A percentile compares a stretch with the other conserved stretches of the same genome.
Evolutionary conservation across 1,284 basidiomycete genomes (phyloP).

Genomic region (Chalciporus sp.): DNA sequence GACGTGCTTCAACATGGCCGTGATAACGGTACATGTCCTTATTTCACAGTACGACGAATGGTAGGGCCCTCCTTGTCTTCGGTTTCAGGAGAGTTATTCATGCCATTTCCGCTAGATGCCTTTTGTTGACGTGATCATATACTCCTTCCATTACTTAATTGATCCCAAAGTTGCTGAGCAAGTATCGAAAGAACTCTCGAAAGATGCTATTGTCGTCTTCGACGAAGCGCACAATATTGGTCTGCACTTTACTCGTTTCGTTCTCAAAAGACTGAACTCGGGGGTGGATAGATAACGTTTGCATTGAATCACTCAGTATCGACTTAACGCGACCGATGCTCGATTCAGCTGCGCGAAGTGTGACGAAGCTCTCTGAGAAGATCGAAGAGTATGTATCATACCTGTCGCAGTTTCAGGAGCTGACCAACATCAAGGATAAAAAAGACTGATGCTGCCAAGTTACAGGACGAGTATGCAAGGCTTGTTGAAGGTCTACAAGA

Average conservation of each 20-base stretch:
- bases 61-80: slow-evolving; percentile 44
- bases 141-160: slow-evolving; percentile 98
- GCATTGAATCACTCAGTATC: slow-evolving; percentile 97
- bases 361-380: slow-evolving; percentile 85
- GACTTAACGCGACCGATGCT: slow-evolving; percentile 99
- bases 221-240: slow-evolving; percentile 99
- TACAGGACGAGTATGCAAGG: slow-evolving; percentile 98
- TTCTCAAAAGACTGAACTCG: background rate
- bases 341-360: slow-evolving; percentile 91
- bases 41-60: slow-evolving; percentile 97
- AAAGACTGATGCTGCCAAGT: slow-evolving; percentile 87
- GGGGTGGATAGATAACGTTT: slow-evolving; percentile 83
- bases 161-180: slow-evolving; percentile 99
- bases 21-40: slow-evolving; percentile 89
- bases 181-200: slow-evolving; percentile 96
- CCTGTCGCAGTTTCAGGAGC: background rate
- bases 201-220: slow-evolving; percentile 98
- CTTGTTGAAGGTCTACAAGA: slow-evolving; percentile 95
- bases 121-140: slow-evolving; percentile 95
- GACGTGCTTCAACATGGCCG: slow-evolving; percentile 91
- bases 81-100: slow-evolving; percentile 4
- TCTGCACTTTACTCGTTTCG: slow-evolving; percentile 38
- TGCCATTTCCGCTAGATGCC: slow-evolving; percentile 71
- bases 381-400: slow-evolving; percentile 84
- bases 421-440: slow-evolving; percentile 74